phyloP scores from a whole-genome alignment of 192 early-diverging fungal genomes.

The Podila verticillata region DNA sequence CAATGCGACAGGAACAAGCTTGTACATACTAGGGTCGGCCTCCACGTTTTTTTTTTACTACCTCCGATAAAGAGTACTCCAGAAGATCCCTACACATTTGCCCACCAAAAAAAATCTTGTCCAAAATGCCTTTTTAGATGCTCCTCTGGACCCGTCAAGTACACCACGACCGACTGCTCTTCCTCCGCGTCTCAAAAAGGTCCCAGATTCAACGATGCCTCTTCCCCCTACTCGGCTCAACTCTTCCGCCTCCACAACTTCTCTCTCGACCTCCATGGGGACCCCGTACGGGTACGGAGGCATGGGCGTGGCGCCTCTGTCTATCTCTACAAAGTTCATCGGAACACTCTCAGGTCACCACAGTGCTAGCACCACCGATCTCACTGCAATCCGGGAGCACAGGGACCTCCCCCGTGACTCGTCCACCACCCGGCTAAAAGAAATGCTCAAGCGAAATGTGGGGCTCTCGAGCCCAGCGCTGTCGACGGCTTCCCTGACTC shows the following conservation, averaged over 20 bases:
- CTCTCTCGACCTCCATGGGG: not conserved
- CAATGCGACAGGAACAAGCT: no score
- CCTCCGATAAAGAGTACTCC: no score
- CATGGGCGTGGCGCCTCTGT: constrained; percentile 17
- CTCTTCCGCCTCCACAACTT: not conserved
- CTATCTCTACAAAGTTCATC: constrained; percentile 5
- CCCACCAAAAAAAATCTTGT: no score
- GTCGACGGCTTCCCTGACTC: not conserved
- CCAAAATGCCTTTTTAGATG: not conserved
- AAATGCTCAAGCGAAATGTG: constrained; percentile 40
- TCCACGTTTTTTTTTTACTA: no score
- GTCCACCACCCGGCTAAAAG: constrained; percentile 27
- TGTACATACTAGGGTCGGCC: no score
- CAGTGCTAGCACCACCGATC: not conserved
- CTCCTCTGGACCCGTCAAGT: not conserved
- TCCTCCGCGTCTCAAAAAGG: no score
- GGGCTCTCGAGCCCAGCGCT: constrained; percentile 5
- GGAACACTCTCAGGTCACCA: not conserved
- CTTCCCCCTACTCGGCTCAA: constrained; percentile 6
- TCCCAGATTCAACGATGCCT: constrained; percentile 8
- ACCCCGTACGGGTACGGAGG: constrained; percentile 13
- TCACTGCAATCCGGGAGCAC: not conserved
- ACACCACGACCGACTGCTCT: no score
- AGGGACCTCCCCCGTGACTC: constrained; percentile 8
- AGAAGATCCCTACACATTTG: no score